A percentile compares a stretch with the other conserved stretches of the same genome.
Evolutionary conservation across 1,139 yeast species (phyloP).

Genomic region (Pichia sp.): DNA sequence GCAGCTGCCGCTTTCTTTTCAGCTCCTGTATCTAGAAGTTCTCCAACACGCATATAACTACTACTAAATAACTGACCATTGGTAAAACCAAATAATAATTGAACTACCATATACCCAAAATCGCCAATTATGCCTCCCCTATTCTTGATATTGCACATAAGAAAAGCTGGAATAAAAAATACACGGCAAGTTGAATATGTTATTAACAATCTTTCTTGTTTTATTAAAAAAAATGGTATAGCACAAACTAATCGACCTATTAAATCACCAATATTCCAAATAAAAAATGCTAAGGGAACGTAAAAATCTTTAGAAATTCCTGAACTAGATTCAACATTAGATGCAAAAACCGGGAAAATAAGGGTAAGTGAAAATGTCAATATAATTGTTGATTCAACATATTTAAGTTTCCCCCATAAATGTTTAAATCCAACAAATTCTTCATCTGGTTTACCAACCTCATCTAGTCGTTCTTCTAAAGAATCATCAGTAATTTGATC

Average conservation of each 20-base stretch:
- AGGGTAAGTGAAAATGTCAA: conserved; percentile 71
- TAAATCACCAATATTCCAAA: conserved; percentile 90
- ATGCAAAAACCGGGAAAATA: conserved; percentile 86
- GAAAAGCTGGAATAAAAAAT: conserved; percentile 55
- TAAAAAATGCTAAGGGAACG: conserved; percentile 69
- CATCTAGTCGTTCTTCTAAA: no score
- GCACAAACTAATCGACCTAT: conserved; percentile 71
- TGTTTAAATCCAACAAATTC: conserved; percentile 30
- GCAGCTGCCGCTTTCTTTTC: conserved; percentile 95
- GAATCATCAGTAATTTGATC: no score
- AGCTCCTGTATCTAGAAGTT: conserved; percentile 46
- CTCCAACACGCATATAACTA: conserved; percentile 74
- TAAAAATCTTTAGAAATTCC: conserved; percentile 43
- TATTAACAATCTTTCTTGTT: conserved; percentile 38
- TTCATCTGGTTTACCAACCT: neutral
- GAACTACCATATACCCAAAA: conserved; percentile 58
- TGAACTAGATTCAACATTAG: conserved; percentile 48
- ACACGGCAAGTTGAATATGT: conserved; percentile 49
- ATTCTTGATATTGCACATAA: conserved; percentile 58
- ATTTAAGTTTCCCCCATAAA: conserved; percentile 53
- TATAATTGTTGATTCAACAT: conserved; percentile 65
- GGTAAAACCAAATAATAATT: conserved; percentile 74
- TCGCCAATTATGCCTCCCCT: conserved; percentile 50
- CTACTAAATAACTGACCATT: conserved; percentile 84
- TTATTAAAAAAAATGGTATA: conserved; percentile 36